A percentile compares a stretch with the other conserved stretches of the same genome.
Evolutionary conservation across 2,329 filamentous ascomycete species (phyloP).

Genomic region (Metarhizium robertsii): DNA sequence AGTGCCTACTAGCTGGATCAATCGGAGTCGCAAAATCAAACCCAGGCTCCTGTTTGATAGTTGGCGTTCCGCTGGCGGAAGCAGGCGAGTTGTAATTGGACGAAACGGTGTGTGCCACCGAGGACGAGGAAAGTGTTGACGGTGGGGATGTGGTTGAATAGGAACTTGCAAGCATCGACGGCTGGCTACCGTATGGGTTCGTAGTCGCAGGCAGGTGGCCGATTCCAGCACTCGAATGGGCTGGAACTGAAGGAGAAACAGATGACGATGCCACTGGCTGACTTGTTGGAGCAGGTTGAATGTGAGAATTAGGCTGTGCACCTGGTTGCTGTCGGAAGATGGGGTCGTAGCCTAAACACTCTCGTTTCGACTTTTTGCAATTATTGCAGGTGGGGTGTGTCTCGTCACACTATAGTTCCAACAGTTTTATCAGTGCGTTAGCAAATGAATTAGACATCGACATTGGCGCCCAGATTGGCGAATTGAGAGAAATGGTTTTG

Average conservation of each 20-base stretch:
- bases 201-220: constrained; percentile 14
- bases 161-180: constrained; percentile 32
- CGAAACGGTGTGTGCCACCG: constrained; percentile 12
- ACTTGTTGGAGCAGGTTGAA: constrained; percentile 22
- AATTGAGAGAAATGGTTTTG: neutral
- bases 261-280: constrained; percentile 26
- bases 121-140: constrained; percentile 21
- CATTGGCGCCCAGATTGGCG: neutral
- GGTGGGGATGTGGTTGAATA: constrained; percentile 24
- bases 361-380: constrained; percentile 80
- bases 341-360: constrained; percentile 78
- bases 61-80: constrained; percentile 18
- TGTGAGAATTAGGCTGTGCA: constrained; percentile 60
- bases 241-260: constrained; percentile 12
- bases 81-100: constrained; percentile 25
- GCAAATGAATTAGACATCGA: constrained; percentile 2
- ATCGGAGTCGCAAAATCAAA: constrained; percentile 45
- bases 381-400: constrained; percentile 85
- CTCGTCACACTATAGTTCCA: constrained; percentile 72
- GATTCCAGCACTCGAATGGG: constrained; percentile 13
- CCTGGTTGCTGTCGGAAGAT: constrained; percentile 70
- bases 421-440: neutral
- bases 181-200: constrained; percentile 37
- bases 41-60: constrained; percentile 27
- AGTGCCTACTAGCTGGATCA: constrained; percentile 41